phyloP scores from a whole-genome alignment of 352 stramenopile species.

The Globisporangium alternatum region DNA sequence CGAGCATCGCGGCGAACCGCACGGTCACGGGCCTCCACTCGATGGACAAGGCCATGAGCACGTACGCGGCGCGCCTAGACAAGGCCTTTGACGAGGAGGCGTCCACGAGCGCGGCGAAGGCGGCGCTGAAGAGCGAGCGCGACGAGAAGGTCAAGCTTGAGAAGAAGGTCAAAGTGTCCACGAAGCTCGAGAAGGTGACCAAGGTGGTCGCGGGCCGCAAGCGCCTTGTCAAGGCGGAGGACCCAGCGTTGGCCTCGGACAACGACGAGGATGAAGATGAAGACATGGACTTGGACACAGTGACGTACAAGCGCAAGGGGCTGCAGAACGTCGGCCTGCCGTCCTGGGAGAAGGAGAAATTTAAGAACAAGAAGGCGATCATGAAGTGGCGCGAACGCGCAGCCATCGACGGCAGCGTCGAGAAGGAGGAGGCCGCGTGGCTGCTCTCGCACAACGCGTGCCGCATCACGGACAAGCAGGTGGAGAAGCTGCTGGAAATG shows the following conservation, averaged over 20 bases:
- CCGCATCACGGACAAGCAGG: slow-evolving; percentile 81
- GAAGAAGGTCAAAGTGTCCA: slow-evolving; percentile 60
- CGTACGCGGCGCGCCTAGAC: slow-evolving; percentile 68
- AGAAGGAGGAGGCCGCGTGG: slow-evolving; percentile 76
- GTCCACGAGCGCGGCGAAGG: slow-evolving; percentile 18
- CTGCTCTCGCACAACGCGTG: slow-evolving; percentile 90
- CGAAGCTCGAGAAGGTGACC: slow-evolving; percentile 59
- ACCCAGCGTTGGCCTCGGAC: slow-evolving; percentile 3
- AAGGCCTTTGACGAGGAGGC: slow-evolving; percentile 64
- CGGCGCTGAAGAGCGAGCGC: slow-evolving; percentile 17
- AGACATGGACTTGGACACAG: slow-evolving; percentile 41
- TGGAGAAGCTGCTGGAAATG: slow-evolving; percentile 74
- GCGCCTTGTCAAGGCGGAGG: slow-evolving; percentile 50
- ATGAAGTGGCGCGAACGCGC: slow-evolving; percentile 56
- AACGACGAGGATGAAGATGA: slow-evolving; percentile 49
- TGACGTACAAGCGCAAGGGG: slow-evolving; percentile 65
- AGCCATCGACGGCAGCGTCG: slow-evolving; percentile 38
- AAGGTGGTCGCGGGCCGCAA: slow-evolving; percentile 37
- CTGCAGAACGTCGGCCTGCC: slow-evolving; percentile 58
- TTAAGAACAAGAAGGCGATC: slow-evolving; percentile 45
- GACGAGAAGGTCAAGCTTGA: slow-evolving; percentile 29
- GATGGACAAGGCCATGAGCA: slow-evolving; percentile 60
- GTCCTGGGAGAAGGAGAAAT: slow-evolving; percentile 57
- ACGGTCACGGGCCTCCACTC: slow-evolving; percentile 53
- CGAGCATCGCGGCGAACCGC: slow-evolving; percentile 54